Base-by-base conservation (phyloP, 2,329 filamentous ascomycete genomes). In the Emydomyces testavorans region DNA sequence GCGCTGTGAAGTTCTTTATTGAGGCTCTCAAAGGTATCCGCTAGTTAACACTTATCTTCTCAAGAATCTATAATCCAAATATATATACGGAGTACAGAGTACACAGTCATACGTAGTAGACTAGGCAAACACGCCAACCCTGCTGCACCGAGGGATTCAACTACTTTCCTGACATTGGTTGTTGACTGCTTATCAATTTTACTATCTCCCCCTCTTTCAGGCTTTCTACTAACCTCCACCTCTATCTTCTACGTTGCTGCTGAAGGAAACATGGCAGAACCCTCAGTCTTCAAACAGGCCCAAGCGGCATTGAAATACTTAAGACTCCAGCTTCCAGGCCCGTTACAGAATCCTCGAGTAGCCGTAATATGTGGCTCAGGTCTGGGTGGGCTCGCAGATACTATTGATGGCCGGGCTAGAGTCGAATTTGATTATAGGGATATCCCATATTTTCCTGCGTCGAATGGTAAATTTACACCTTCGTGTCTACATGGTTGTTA, bases 351-450 rank as follows among this genome's bases (percentile, higher is more conserved):
- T 1, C 79, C 79, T 8, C 69, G 70, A 49, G 71, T 82, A 52
- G 79, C 77, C 32, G 78, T 83, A 48, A 73, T 82, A 20, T 83
- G 79, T 59, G 79, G 79, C 26, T 80, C 77, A 42, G 79, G 79
- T 2, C 64, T 83, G 6, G 78, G 78, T 34, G 78, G 77, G 1
- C 70, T 83, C 29, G 76, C 72, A 50, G 68, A 75, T 49, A 51
- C 54, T 3, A 48, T 53, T 34, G 46, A 52, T 38, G 66, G 77
- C 44, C 56, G 66, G 16, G 65, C 69, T 23, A 65, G 73, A 16
- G 24, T 39, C 48, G 75, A 77, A 57, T 72, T 76, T 56, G 68
- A 73, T 13, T 82, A 82, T 58, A 66, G 66, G 32, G 68, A 72
- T 38, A 78, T 82, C 56, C 79, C 79, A 7, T 70, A 79, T 58